These are phyloP conservation scores for Mycocalia duriaeana DNA, from an alignment of 1,284 basidiomycete species.

Conservation along the genomic window DNA sequence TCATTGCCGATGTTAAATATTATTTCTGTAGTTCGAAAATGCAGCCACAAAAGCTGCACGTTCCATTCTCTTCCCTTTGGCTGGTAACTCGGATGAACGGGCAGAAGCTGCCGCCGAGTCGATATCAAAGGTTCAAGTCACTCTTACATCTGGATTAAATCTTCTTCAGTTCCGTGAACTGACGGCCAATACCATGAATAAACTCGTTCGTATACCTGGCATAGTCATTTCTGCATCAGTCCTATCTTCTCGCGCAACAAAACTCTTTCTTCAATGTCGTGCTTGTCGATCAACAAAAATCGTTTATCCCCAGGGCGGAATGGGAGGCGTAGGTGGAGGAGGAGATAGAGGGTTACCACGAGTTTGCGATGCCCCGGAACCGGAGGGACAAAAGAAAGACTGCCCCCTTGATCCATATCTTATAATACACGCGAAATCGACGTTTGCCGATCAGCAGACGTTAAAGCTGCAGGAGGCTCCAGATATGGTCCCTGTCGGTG, in stretches of 20 bases:
- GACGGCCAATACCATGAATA: constrained; percentile 90
- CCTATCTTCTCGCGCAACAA: constrained; percentile 88
- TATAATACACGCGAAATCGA: constrained; percentile 92
- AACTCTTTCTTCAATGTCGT: constrained; percentile 90
- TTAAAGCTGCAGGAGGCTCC: constrained; percentile 99
- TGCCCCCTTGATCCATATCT: constrained; percentile 96
- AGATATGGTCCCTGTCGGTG: constrained; percentile 94
- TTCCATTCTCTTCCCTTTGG: constrained; percentile 73
- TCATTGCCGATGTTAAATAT: neutral
- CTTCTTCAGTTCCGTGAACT: constrained; percentile 93
- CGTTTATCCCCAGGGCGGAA: constrained; percentile 76
- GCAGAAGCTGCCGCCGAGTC: constrained; percentile 56
- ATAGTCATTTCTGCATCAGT: constrained; percentile 98
- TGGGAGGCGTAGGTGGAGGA: constrained; percentile 82
- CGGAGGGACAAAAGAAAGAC: constrained; percentile 80
- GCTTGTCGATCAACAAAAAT: constrained; percentile 82
- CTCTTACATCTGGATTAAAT: constrained; percentile 84
- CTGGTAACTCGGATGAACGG: constrained; percentile 43
- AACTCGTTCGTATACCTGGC: constrained; percentile 93
- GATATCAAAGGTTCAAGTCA: constrained; percentile 87
- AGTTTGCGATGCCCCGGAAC: constrained; percentile 73
- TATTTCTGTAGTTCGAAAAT: constrained; percentile 72
- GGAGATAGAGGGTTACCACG: constrained; percentile 80
- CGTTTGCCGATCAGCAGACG: constrained; percentile 95
- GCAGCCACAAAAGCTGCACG: constrained; percentile 82